phyloP scores from a whole-genome alignment of 2,329 filamentous ascomycete species.

The Akanthomyces uredinophilus region DNA sequence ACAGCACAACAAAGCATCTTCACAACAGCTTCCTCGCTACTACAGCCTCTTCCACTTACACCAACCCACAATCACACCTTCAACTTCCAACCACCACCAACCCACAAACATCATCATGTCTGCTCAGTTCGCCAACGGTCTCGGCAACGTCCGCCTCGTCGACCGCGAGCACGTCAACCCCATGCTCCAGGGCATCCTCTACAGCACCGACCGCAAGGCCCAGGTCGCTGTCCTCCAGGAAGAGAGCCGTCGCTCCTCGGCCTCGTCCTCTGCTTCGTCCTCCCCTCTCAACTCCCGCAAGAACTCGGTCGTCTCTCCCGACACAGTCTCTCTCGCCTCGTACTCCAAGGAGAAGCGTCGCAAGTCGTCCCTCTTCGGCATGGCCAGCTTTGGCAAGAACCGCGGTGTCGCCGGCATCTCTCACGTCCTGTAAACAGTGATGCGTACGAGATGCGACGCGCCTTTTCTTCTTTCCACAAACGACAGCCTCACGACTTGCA shows the following conservation, averaged over 20 bases:
- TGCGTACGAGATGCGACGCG: neutral
- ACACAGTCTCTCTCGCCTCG: neutral
- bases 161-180: conserved; percentile 19
- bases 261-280: neutral
- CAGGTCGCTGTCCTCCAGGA: conserved; percentile 11
- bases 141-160: conserved; percentile 9
- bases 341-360: conserved; percentile 5
- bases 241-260: conserved; percentile 10
- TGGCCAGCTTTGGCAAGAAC: conserved; percentile 5
- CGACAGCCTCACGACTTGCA: conserved; percentile 6
- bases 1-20: conserved; percentile 1
- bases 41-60: neutral
- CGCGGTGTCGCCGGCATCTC: neutral
- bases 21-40: neutral
- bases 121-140: conserved; percentile 10
- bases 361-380: conserved; percentile 6
- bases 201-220: conserved; percentile 15
- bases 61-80: neutral
- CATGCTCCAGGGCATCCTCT: conserved; percentile 19
- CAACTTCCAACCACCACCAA: neutral
- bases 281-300: neutral
- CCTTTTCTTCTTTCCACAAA: neutral
- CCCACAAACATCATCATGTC: conserved; percentile 3
- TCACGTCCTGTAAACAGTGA: neutral
- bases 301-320: neutral